phyloP scores from a whole-genome alignment of 345 rosid species.

The Sisymbrium irio region DNA sequence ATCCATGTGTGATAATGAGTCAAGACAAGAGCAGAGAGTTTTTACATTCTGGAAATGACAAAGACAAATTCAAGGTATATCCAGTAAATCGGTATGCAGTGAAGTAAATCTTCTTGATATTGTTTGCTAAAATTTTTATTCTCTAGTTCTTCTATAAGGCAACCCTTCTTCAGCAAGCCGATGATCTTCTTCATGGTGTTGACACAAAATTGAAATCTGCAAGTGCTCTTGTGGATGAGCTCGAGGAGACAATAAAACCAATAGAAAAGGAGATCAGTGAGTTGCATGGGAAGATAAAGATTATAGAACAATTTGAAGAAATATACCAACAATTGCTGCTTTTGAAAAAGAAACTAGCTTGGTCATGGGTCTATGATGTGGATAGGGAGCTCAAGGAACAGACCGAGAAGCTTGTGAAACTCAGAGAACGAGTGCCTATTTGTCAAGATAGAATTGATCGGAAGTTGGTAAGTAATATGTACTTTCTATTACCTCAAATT shows the following conservation, averaged over 20 bases:
- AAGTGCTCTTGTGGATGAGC: conserved; percentile 51
- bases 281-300: conserved; percentile 61
- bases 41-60: conserved; percentile 86
- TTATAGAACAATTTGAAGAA: conserved; percentile 76
- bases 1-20: conserved; percentile 95
- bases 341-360: conserved; percentile 77
- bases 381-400: conserved; percentile 64
- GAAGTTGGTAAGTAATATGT: conserved; percentile 49
- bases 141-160: conserved; percentile 86
- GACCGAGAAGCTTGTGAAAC: conserved; percentile 46
- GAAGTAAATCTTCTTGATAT: conserved; percentile 1
- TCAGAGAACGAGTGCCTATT: conserved; percentile 67
- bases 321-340: conserved; percentile 55
- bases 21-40: conserved; percentile 98
- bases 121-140: conserved; percentile 30
- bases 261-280: conserved; percentile 61
- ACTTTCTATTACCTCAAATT: conserved; percentile 1
- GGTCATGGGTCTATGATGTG: conserved; percentile 86
- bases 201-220: conserved; percentile 49
- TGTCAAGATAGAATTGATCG: conserved; percentile 80
- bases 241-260: conserved; percentile 64
- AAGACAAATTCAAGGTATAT: conserved; percentile 81
- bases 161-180: conserved; percentile 87
- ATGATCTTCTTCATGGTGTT: conserved; percentile 62
- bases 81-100: not conserved